phyloP scores from a whole-genome alignment of 345 rosid species.

The Corchorus olitorius region DNA sequence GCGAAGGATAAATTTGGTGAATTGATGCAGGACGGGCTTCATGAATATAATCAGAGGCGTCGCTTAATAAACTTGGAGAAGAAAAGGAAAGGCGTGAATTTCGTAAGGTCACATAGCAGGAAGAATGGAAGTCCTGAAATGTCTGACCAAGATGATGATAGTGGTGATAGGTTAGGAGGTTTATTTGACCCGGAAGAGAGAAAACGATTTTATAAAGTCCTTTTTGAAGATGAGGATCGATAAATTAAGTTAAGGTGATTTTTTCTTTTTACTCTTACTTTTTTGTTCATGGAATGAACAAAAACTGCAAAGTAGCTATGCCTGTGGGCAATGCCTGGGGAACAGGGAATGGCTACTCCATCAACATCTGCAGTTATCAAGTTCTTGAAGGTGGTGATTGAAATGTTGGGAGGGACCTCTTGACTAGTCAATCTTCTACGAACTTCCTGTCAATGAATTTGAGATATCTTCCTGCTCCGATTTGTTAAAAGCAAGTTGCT shows the following conservation, averaged over 20 bases:
- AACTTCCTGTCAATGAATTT: neutral
- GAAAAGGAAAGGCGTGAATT: constrained; percentile 54
- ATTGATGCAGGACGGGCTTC: constrained; percentile 86
- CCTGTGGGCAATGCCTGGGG: neutral
- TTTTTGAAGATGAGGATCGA: constrained; percentile 55
- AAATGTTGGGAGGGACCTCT: neutral
- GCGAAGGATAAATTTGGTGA: constrained; percentile 90
- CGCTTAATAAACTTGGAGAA: constrained; percentile 61
- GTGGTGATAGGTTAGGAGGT: constrained; percentile 48
- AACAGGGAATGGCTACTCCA: neutral
- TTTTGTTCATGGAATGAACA: neutral
- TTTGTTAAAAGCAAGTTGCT: neutral
- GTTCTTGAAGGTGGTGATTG: neutral
- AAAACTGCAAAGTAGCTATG: neutral
- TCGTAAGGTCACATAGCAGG: constrained; percentile 37
- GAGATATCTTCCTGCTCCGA: neutral
- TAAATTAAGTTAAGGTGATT: constrained; percentile 22
- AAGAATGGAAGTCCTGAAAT: constrained; percentile 35
- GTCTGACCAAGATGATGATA: constrained; percentile 48
- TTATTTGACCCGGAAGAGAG: constrained; percentile 85
- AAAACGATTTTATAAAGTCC: constrained; percentile 73
- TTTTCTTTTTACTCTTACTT: neutral
- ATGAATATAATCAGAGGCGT: constrained; percentile 67
- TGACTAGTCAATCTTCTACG: neutral
- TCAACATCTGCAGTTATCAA: constrained; percentile 3